Evolutionary conservation across 108 stramenopile species (phyloP).

Genomic region (Cyclotella baltica): DNA sequence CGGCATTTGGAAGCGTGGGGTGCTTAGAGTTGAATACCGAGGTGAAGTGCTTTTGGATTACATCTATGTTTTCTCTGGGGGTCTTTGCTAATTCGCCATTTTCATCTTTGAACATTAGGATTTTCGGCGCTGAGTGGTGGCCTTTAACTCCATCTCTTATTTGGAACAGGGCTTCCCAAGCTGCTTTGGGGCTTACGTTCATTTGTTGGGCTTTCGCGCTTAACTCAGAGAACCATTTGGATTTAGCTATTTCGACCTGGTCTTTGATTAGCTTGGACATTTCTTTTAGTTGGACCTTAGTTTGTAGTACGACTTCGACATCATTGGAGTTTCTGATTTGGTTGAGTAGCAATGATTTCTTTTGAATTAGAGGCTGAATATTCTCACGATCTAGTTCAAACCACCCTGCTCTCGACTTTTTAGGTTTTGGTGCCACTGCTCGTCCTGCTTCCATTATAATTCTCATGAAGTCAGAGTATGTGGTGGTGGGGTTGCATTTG

Average conservation of each 20-base stretch:
- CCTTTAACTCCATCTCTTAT: constrained; percentile 9
- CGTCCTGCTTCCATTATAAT: not conserved
- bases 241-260: not conserved
- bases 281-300: not conserved
- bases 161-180: not conserved
- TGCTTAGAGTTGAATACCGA: not conserved
- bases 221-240: not conserved
- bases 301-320: not conserved
- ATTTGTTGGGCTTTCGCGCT: not conserved
- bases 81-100: not conserved
- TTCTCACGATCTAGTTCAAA: not conserved
- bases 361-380: not conserved
- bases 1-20: not conserved
- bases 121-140: not conserved
- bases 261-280: not conserved
- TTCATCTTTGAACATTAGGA: not conserved
- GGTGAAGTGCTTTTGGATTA: not conserved
- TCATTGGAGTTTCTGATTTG: not conserved
- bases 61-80: not conserved
- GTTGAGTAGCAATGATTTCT: not conserved
- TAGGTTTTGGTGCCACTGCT: not conserved
- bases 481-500: not conserved
- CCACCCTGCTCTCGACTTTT: not conserved
- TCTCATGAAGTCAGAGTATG: not conserved
- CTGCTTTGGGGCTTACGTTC: not conserved